Conservation (phyloP, 2,329 filamentous ascomycete genomes). For the Aspergillus clavatus region DNA sequence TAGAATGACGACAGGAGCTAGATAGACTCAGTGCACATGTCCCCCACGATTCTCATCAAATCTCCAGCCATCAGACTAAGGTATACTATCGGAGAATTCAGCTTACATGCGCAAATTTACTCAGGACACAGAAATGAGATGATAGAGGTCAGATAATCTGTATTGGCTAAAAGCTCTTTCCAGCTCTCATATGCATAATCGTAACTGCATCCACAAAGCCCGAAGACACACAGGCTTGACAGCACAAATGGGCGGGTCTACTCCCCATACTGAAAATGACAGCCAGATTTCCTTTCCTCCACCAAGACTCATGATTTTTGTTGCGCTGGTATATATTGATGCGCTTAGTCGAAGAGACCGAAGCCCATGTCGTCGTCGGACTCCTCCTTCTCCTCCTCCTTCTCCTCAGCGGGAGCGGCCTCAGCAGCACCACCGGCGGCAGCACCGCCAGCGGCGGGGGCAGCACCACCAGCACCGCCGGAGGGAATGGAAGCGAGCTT, state of each 20-base stretch:
- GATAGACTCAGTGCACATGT: too few species aligned
- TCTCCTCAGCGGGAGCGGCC: constrained; percentile 62
- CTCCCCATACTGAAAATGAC: constrained; percentile 28
- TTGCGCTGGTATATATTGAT: constrained; percentile 22
- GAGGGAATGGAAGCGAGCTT: constrained; percentile 98
- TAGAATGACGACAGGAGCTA: too few species aligned
- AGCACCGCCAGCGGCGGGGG: constrained; percentile 27
- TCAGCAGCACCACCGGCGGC: constrained; percentile 63
- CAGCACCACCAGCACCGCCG: constrained; percentile 64
- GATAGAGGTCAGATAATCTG: constrained; percentile 31
- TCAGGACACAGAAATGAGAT: constrained; percentile 9
- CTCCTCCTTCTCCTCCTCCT: constrained; percentile 71
- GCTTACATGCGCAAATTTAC: constrained; percentile 6
- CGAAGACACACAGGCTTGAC: constrained; percentile 26
- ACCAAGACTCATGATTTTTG: constrained; percentile 56
- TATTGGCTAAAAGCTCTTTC: constrained; percentile 32
- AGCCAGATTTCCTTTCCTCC: constrained; percentile 46
- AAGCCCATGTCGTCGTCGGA: constrained; percentile 71
- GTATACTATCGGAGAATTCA: too few species aligned
- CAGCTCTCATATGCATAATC: constrained; percentile 32
- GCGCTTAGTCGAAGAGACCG: constrained; percentile 61
- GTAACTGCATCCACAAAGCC: constrained; percentile 36
- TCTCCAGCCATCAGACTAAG: too few species aligned
- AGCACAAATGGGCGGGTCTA: constrained; percentile 23
- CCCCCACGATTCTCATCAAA: too few species aligned